Percentiles rank a stretch among this genome's conserved stretches.
phyloP scores from a whole-genome alignment of 768 basidiomycete genomes.

The Mycena venus region DNA sequence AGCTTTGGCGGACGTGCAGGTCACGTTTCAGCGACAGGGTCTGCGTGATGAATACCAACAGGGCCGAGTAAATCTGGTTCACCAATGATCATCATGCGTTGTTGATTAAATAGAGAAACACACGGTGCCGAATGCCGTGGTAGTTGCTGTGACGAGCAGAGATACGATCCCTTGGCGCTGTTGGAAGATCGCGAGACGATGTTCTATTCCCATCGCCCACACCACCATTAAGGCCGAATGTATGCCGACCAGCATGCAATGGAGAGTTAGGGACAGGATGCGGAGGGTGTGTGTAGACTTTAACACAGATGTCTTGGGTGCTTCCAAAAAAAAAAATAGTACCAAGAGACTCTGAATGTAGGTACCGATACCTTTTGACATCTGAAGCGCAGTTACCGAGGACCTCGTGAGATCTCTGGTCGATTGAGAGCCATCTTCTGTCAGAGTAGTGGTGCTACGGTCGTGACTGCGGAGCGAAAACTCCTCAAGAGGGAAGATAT shows the following conservation, averaged over 20 bases:
- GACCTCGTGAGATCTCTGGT: too few species aligned
- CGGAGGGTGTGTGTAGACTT: background rate
- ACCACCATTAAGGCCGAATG: background rate
- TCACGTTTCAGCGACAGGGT: background rate
- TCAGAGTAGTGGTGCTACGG: too few species aligned
- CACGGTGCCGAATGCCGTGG: background rate
- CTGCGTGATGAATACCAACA: background rate
- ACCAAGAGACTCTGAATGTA: too few species aligned
- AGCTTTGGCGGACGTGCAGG: background rate
- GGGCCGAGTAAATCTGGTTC: background rate
- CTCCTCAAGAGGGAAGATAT: too few species aligned
- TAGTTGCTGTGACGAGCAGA: background rate
- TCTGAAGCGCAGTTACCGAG: too few species aligned
- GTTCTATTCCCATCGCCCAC: background rate
- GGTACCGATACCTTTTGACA: too few species aligned
- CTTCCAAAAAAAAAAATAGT: too few species aligned
- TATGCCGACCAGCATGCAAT: background rate
- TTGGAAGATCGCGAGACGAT: background rate
- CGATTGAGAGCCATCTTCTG: too few species aligned
- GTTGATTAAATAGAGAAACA: background rate
- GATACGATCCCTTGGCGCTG: background rate
- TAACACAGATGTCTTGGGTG: too few species aligned
- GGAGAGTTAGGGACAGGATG: background rate
- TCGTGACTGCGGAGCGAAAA: too few species aligned
- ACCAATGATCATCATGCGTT: background rate